phyloP scores from a whole-genome alignment of 257 asterid genomes.

The Lycium barbarum region DNA sequence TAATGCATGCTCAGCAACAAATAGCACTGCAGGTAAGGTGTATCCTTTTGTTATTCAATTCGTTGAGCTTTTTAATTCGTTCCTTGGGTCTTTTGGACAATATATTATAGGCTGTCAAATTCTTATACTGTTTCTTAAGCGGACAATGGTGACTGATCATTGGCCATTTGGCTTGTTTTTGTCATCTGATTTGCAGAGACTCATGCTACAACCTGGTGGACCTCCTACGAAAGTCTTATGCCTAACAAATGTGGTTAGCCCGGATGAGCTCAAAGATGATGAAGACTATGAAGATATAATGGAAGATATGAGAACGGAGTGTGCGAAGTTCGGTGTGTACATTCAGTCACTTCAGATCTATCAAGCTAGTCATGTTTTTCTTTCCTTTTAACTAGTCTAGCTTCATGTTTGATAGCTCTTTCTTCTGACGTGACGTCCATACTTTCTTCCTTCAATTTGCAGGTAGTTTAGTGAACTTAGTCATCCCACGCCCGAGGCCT shows the following conservation, averaged over 20 bases:
- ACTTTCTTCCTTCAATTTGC: constrained; percentile 35
- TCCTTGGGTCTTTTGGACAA: neutral
- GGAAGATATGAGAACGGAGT: constrained; percentile 90
- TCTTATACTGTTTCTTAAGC: neutral
- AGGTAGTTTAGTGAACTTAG: constrained; percentile 80
- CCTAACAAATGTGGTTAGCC: constrained; percentile 73
- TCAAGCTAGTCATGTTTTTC: constrained; percentile 9
- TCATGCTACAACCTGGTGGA: constrained; percentile 64
- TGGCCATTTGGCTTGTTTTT: neutral
- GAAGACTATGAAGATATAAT: constrained; percentile 86
- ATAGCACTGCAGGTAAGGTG: constrained; percentile 80
- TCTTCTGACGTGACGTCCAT: neutral
- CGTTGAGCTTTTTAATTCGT: neutral
- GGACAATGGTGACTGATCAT: neutral
- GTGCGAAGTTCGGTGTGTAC: constrained; percentile 68
- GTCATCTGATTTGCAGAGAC: constrained; percentile 60
- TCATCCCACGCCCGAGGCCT: constrained; percentile 85
- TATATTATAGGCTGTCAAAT: neutral
- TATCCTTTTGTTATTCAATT: neutral
- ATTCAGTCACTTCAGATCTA: neutral
- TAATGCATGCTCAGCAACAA: constrained; percentile 95
- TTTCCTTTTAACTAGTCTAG: neutral
- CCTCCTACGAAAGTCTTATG: constrained; percentile 85
- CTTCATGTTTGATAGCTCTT: neutral
- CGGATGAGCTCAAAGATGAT: constrained; percentile 78